Conservation (phyloP, 2,329 filamentous ascomycete species). For the Seiridium unicorne region DNA sequence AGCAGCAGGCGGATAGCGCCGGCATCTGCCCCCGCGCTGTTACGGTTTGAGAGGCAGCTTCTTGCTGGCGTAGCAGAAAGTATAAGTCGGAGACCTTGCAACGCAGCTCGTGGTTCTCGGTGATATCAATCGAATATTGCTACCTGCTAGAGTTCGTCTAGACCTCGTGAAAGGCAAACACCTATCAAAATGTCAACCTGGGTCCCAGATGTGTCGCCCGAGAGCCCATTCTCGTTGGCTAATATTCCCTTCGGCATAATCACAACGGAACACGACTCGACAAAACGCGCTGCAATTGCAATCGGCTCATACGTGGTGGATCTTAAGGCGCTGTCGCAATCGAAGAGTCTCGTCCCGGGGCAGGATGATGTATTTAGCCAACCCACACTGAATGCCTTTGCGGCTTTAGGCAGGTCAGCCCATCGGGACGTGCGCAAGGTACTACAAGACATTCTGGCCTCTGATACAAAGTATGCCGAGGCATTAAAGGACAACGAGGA, state of each 20-base stretch:
- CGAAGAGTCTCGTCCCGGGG: slow-evolving; percentile 15
- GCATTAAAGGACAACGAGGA: slow-evolving; percentile 61
- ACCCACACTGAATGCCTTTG: slow-evolving; percentile 70
- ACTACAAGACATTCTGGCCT: slow-evolving; percentile 65
- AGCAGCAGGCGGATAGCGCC: neutral
- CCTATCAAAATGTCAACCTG: slow-evolving; percentile 18
- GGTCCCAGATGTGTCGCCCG: slow-evolving; percentile 31
- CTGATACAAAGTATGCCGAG: slow-evolving; percentile 56
- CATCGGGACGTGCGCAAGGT: slow-evolving; percentile 68
- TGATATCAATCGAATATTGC: neutral
- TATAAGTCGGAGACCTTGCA: too few relatives aligned
- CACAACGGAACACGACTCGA: slow-evolving; percentile 54
- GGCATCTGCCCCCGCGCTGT: neutral
- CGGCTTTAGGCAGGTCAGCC: slow-evolving; percentile 65
- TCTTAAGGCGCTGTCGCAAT: slow-evolving; percentile 43
- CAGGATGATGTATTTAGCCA: slow-evolving; percentile 58
- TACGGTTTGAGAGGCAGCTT: neutral
- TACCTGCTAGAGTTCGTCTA: too few relatives aligned
- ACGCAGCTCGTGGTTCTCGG: neutral
- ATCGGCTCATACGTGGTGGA: slow-evolving; percentile 74
- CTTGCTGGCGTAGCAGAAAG: neutral
- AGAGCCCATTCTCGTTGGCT: slow-evolving; percentile 64
- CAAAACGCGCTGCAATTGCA: slow-evolving; percentile 65
- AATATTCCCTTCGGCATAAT: slow-evolving; percentile 87
- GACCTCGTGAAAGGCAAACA: neutral